A percentile compares a stretch with the other conserved stretches of the same genome.
phyloP scores from a whole-genome alignment of 139 green algal species.

The Coccomyxa sp. region DNA sequence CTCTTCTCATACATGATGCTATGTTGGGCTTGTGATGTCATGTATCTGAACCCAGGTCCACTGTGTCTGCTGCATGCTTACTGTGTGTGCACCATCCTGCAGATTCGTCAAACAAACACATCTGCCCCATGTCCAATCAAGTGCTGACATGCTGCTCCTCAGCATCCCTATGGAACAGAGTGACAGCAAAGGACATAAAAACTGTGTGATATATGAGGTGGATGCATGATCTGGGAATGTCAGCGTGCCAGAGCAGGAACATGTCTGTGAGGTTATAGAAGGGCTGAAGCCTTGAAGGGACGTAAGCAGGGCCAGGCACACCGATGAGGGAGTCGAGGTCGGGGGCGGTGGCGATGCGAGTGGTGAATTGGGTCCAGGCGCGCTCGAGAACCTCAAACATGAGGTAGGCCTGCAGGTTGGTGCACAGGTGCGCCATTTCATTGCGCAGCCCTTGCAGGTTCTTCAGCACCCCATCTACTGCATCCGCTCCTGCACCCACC shows the following conservation, averaged over 20 bases:
- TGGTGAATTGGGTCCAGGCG: slow-evolving; percentile 52
- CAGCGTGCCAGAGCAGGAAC: not conserved
- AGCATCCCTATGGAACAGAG: not conserved
- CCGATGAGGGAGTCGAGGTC: slow-evolving; percentile 82
- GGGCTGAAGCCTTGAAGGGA: not conserved
- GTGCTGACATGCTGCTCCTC: not conserved
- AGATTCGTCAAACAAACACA: not conserved
- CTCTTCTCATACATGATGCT: slow-evolving; percentile 19
- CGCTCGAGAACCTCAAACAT: slow-evolving; percentile 82
- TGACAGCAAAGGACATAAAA: not conserved
- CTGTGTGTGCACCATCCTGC: not conserved
- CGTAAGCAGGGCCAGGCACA: slow-evolving; percentile 47
- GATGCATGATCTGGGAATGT: not conserved
- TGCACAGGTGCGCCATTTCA: slow-evolving; percentile 87
- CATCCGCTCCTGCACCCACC: slow-evolving; percentile 1
- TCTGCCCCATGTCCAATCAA: not conserved
- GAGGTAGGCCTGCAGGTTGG: slow-evolving; percentile 92
- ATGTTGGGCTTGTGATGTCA: not conserved
- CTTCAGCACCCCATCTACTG: slow-evolving; percentile 41
- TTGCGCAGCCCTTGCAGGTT: slow-evolving; percentile 62
- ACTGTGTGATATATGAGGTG: not conserved
- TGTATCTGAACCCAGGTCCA: not conserved
- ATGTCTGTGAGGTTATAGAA: not conserved
- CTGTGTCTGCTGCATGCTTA: not conserved
- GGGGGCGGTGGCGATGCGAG: slow-evolving; percentile 28